Evolutionary conservation across 768 basidiomycete genomes (phyloP).

Genomic region (Holtermanniella nyarrowii): DNA sequence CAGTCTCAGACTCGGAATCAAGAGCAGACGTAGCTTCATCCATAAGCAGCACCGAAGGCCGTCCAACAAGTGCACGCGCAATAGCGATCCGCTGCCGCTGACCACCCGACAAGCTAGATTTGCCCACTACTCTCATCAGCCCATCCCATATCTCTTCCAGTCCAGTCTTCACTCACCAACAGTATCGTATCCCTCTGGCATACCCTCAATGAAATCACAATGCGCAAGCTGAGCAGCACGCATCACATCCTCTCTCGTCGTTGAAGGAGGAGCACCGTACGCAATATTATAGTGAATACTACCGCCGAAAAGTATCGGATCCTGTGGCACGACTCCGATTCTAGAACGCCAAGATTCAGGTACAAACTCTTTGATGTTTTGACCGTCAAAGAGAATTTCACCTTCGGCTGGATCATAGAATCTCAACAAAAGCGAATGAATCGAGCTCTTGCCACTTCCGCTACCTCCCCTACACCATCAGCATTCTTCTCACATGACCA

Average conservation of each 20-base stretch:
- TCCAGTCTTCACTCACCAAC: slow-evolving; percentile 55
- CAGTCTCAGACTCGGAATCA: slow-evolving; percentile 26
- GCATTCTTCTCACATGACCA: slow-evolving; percentile 1
- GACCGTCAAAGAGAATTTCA: slow-evolving; percentile 68
- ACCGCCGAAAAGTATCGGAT: slow-evolving; percentile 78
- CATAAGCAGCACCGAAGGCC: slow-evolving; percentile 72
- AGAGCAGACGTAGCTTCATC: slow-evolving; percentile 64
- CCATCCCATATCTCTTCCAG: slow-evolving; percentile 40
- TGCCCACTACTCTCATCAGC: slow-evolving; percentile 52
- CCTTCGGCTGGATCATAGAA: slow-evolving; percentile 79
- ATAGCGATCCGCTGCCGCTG: slow-evolving; percentile 62
- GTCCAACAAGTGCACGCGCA: slow-evolving; percentile 78
- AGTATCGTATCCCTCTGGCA: slow-evolving; percentile 88
- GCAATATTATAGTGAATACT: slow-evolving; percentile 91
- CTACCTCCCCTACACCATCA: slow-evolving; percentile 59
- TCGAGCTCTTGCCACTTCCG: slow-evolving; percentile 85
- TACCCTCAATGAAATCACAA: slow-evolving; percentile 85
- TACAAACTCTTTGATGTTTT: slow-evolving; percentile 79
- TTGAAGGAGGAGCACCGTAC: slow-evolving; percentile 61
- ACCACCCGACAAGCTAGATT: slow-evolving; percentile 46
- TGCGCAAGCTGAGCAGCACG: slow-evolving; percentile 79
- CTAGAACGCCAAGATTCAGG: slow-evolving; percentile 72
- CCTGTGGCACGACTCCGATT: slow-evolving; percentile 87
- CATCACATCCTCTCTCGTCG: slow-evolving; percentile 67
- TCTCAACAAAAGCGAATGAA: slow-evolving; percentile 74